Conservation (phyloP, 1,284 basidiomycete species). For the Ceratobasidium papillatum region DNA sequence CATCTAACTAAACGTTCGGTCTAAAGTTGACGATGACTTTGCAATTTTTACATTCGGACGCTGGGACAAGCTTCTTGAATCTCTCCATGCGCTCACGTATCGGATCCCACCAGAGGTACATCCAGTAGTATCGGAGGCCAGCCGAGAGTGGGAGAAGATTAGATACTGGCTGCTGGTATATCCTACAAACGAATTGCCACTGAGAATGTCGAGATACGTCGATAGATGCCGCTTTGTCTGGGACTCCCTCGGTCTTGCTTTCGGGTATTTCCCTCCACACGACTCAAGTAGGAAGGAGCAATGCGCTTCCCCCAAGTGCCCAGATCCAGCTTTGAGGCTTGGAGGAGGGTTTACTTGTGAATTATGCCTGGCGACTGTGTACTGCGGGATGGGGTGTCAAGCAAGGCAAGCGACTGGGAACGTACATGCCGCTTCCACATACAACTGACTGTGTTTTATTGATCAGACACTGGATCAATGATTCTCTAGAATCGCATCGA, state of each 20-base stretch:
- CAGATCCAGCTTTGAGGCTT: neutral
- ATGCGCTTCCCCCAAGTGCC: conserved; percentile 5
- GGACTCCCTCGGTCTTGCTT: neutral
- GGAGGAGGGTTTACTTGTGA: neutral
- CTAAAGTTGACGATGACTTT: neutral
- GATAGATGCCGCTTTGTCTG: neutral
- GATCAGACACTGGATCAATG: neutral
- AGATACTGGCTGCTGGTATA: neutral
- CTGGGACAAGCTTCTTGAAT: neutral
- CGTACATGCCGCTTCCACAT: neutral
- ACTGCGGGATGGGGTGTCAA: neutral
- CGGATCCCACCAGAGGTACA: neutral
- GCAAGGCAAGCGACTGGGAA: neutral
- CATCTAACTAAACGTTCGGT: no score
- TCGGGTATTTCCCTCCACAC: neutral
- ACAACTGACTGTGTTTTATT: neutral
- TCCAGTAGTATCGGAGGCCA: neutral
- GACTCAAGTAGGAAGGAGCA: neutral
- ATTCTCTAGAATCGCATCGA: neutral
- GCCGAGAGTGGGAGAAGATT: neutral
- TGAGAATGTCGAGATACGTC: neutral
- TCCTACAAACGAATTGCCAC: neutral
- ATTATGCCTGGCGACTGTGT: neutral
- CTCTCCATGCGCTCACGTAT: neutral
- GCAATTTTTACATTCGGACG: neutral